phyloP scores from a whole-genome alignment of 2,329 filamentous ascomycete species.

The Penicillium brasilianum region DNA sequence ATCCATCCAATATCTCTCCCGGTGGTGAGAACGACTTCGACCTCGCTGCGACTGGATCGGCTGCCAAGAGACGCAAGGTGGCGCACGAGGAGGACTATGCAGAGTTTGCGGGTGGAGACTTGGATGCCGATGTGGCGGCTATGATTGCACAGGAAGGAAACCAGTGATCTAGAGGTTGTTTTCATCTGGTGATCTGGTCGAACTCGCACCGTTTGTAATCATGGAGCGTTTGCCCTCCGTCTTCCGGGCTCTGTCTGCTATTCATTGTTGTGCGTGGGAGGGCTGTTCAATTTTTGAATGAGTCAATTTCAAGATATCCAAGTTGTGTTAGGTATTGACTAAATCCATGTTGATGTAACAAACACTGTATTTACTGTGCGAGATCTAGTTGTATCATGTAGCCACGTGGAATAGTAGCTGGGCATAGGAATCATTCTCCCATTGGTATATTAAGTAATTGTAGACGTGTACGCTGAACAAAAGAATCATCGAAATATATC shows the following conservation, averaged over 20 bases:
- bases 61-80: constrained; percentile 57
- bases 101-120: constrained; percentile 57
- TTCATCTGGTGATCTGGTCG: not conserved
- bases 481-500: constrained; percentile 41
- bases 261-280: too few species aligned
- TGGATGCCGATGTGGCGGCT: constrained; percentile 67
- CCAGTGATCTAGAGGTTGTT: constrained; percentile 15
- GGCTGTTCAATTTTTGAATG: not conserved
- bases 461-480: constrained; percentile 9
- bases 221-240: not conserved
- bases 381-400: not conserved
- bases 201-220: not conserved
- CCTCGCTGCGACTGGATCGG: constrained; percentile 37
- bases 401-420: not conserved
- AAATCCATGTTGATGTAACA: not conserved
- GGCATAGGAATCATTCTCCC: not conserved
- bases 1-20: constrained; percentile 26
- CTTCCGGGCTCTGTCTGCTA: not conserved
- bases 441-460: constrained; percentile 29
- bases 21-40: constrained; percentile 31
- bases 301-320: not conserved
- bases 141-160: constrained; percentile 57
- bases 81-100: constrained; percentile 50
- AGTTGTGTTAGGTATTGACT: not conserved
- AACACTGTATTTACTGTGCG: not conserved